Percentiles rank a stretch among this genome's conserved stretches.
phyloP scores from a whole-genome alignment of 2,329 filamentous ascomycete genomes.

The Cadophora gregata region DNA sequence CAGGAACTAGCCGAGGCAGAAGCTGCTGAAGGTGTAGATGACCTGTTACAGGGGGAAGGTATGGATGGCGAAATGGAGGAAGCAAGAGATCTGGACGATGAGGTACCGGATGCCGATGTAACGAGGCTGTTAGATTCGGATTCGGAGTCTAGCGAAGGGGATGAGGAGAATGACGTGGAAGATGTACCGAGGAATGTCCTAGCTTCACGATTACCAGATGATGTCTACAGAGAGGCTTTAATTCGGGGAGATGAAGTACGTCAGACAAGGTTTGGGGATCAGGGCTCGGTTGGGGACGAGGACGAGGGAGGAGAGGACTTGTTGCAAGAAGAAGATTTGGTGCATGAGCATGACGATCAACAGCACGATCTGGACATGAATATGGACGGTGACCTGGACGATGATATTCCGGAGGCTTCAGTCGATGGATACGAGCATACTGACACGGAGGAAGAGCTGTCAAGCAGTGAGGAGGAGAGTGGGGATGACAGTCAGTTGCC shows the following conservation, averaged over 20 bases:
- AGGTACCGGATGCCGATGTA: conserved; percentile 63
- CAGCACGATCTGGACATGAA: conserved; percentile 51
- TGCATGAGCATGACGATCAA: conserved; percentile 44
- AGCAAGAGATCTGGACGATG: conserved; percentile 70
- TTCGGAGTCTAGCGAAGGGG: conserved; percentile 48
- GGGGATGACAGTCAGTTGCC: conserved; percentile 46
- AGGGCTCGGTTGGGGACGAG: conserved; percentile 56
- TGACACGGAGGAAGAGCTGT: conserved; percentile 71
- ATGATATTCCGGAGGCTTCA: conserved; percentile 68
- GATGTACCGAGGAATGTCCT: conserved; percentile 40
- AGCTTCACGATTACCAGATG: conserved; percentile 57
- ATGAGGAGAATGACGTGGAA: conserved; percentile 49
- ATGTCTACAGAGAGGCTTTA: conserved; percentile 65
- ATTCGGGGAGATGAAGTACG: conserved; percentile 55
- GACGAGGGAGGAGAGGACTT: conserved; percentile 63
- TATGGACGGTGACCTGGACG: conserved; percentile 74
- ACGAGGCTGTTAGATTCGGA: conserved; percentile 46
- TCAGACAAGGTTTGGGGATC: conserved; percentile 52
- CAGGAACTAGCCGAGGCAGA: conserved; percentile 77
- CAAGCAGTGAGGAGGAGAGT: conserved; percentile 54
- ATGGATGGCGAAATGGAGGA: conserved; percentile 52
- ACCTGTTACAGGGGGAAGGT: conserved; percentile 45
- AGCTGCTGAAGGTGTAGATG: conserved; percentile 50
- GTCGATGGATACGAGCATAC: conserved; percentile 75
- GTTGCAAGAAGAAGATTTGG: conserved; percentile 67